Percentiles rank a stretch among this genome's conserved stretches.
These are phyloP conservation scores for Haplographium delicatum DNA, from an alignment of 495 filamentous ascomycete species.

Conservation along the genomic window DNA sequence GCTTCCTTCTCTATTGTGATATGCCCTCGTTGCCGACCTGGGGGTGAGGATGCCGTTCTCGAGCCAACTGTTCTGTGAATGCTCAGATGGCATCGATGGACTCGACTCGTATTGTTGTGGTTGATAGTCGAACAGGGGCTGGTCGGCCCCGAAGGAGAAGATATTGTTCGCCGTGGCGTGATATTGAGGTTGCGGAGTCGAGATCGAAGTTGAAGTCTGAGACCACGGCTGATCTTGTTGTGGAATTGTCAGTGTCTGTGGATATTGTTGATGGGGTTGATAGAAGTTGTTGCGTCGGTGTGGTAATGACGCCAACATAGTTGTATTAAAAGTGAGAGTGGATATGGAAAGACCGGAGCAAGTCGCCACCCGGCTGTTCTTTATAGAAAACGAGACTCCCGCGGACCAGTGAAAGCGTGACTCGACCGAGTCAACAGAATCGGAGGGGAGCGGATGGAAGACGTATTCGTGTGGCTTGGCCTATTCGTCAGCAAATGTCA, in stretches of 20 bases:
- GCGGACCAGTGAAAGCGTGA: too few species aligned
- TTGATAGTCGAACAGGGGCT: slow-evolving; percentile 22
- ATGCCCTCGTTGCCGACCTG: slow-evolving; percentile 17
- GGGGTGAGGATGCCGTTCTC: slow-evolving; percentile 27
- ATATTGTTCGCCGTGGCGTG: slow-evolving; percentile 12
- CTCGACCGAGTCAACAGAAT: background rate
- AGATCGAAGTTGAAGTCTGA: background rate
- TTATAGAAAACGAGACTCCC: too few species aligned
- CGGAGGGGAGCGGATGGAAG: too few species aligned
- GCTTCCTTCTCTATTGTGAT: slow-evolving; percentile 49
- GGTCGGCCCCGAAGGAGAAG: slow-evolving; percentile 17
- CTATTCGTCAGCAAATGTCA: too few species aligned
- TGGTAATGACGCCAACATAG: slow-evolving; percentile 16
- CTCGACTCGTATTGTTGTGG: slow-evolving; percentile 13
- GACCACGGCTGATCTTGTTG: slow-evolving; percentile 7
- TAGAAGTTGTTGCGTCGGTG: background rate
- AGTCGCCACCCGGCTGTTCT: background rate
- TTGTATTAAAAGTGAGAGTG: background rate
- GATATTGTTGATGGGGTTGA: slow-evolving; percentile 1
- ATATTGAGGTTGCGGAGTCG: slow-evolving; percentile 16
- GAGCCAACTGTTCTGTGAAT: slow-evolving; percentile 20
- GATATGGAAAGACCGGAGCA: background rate
- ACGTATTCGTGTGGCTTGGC: too few species aligned
- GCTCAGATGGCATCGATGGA: slow-evolving; percentile 22
- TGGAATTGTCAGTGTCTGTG: background rate